A percentile compares a stretch with the other conserved stretches of the same genome.
These are phyloP conservation scores for Herpetomonas tarakana DNA, from an alignment of 208 protist species.

Conservation along the genomic window DNA sequence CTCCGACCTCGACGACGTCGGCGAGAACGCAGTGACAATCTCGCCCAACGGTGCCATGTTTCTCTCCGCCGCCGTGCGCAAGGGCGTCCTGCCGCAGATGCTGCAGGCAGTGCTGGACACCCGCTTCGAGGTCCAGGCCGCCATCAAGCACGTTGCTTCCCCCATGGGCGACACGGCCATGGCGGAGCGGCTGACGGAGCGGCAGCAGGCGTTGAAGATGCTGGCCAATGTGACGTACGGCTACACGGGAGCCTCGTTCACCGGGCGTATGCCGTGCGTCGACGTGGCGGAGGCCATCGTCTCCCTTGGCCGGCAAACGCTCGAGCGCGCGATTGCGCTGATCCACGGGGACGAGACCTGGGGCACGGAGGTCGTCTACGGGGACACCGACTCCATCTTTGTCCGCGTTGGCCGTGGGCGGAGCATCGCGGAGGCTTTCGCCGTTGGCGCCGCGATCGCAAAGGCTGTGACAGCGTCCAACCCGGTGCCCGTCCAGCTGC, in stretches of 20 bases:
- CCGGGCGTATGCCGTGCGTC: slow-evolving; percentile 98
- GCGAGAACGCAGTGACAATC: slow-evolving; percentile 42
- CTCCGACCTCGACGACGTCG: slow-evolving; percentile 28
- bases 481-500: slow-evolving; percentile 96
- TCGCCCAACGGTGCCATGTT: slow-evolving; percentile 82
- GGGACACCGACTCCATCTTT: slow-evolving; percentile 99
- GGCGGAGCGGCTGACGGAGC: slow-evolving; percentile 88
- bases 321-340: slow-evolving; percentile 95
- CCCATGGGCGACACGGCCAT: slow-evolving; percentile 40
- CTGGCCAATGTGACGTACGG: slow-evolving; percentile 99
- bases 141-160: slow-evolving; percentile 60
- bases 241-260: slow-evolving; percentile 98
- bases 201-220: slow-evolving; percentile 99
- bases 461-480: slow-evolving; percentile 92
- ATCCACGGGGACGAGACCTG: slow-evolving; percentile 95
- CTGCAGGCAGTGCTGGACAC: slow-evolving; percentile 69
- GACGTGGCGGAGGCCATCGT: slow-evolving; percentile 95
- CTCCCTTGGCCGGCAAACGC: slow-evolving; percentile 98
- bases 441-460: slow-evolving; percentile 72
- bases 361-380: slow-evolving; percentile 98
- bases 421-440: slow-evolving; percentile 60
- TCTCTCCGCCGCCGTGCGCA: slow-evolving; percentile 34
- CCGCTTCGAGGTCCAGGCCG: slow-evolving; percentile 80
- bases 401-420: slow-evolving; percentile 61
- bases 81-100: slow-evolving; percentile 79